Evolutionary conservation across 495 filamentous ascomycete species (phyloP).

Genomic region (Podospora anserina): DNA sequence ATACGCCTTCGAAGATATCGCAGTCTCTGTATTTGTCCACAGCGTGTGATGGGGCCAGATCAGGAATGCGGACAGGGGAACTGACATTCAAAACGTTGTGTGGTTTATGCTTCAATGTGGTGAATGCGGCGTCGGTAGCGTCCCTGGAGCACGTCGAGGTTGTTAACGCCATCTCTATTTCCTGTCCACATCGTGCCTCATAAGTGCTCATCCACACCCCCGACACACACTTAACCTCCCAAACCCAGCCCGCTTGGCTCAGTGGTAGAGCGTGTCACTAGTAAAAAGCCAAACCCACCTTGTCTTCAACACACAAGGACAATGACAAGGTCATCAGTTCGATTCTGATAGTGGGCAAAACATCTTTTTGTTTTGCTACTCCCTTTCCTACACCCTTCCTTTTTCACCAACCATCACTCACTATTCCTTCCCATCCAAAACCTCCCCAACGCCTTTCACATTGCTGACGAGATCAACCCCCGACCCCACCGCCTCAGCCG

Average conservation of each 20-base stretch:
- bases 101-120: too few relatives aligned
- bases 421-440: background rate
- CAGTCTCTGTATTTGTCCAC: too few relatives aligned
- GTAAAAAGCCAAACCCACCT: slow-evolving; percentile 5
- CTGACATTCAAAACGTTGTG: too few relatives aligned
- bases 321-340: slow-evolving; percentile 21
- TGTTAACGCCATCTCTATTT: too few relatives aligned
- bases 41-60: too few relatives aligned
- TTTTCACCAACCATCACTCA: background rate
- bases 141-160: too few relatives aligned
- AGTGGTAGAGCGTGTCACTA: slow-evolving; percentile 21
- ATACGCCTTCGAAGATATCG: too few relatives aligned
- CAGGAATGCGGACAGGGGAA: too few relatives aligned
- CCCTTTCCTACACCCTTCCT: background rate
- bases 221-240: background rate
- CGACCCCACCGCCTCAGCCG: background rate
- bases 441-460: background rate
- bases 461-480: background rate
- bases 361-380: background rate
- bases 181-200: background rate
- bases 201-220: background rate
- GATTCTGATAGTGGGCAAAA: slow-evolving; percentile 19
- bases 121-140: too few relatives aligned
- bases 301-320: background rate
- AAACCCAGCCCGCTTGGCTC: slow-evolving; percentile 16